These are phyloP conservation scores for Saccharomyces hybrid DNA, from an alignment of 1,139 yeast genomes.

Conservation along the genomic window DNA sequence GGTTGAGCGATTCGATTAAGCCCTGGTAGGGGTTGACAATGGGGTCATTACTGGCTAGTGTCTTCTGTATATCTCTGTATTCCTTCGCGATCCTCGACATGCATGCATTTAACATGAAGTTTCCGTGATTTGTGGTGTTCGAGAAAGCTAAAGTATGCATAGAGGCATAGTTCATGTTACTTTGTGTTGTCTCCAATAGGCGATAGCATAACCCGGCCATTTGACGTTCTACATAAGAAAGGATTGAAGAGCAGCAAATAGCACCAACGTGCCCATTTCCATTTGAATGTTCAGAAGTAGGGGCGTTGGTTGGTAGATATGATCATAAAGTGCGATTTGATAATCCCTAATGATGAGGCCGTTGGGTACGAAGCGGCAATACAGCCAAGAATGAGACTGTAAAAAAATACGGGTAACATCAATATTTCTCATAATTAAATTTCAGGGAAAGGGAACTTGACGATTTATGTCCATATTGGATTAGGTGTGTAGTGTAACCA, in stretches of 20 bases:
- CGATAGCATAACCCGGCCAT: neutral
- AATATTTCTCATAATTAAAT: neutral
- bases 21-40: conserved; percentile 30
- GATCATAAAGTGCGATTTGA: neutral
- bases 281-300: neutral
- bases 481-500: neutral
- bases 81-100: conserved; percentile 35
- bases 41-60: conserved; percentile 25
- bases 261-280: neutral
- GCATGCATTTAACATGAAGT: neutral
- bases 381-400: neutral
- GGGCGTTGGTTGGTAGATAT: neutral
- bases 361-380: neutral
- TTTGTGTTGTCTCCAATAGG: neutral
- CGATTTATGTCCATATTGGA: neutral
- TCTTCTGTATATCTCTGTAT: conserved; percentile 35
- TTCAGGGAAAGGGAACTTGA: neutral
- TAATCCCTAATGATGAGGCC: neutral
- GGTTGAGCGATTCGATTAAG: conserved; percentile 38
- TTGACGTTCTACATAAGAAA: neutral
- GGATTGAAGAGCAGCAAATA: neutral
- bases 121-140: too few relatives aligned
- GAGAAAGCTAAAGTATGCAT: neutral
- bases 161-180: neutral
- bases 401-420: too few relatives aligned